Conservation (phyloP, 2,329 filamentous ascomycete species). For the Fusarium musae region DNA sequence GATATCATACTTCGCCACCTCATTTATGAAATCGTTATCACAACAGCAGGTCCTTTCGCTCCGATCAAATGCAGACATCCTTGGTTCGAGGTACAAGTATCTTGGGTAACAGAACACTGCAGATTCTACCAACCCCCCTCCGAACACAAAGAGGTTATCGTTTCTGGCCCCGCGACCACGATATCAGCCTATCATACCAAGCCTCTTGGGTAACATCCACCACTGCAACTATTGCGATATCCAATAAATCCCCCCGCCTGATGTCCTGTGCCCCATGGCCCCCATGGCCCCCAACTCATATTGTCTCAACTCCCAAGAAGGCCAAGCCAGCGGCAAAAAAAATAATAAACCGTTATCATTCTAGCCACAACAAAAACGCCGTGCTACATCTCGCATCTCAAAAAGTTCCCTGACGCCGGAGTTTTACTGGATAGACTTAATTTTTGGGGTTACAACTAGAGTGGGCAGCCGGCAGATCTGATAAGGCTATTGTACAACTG, state of each 20-base stretch:
- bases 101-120: neutral
- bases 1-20: neutral
- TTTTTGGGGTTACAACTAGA: constrained; percentile 6
- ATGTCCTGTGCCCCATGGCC: neutral
- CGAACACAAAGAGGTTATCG: neutral
- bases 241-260: neutral
- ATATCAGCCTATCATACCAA: neutral
- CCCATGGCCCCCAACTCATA: too few species aligned
- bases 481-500: constrained; percentile 19
- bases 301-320: neutral
- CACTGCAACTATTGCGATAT: neutral
- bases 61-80: neutral
- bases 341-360: neutral
- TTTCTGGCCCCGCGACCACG: neutral
- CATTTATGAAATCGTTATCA: neutral
- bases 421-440: neutral
- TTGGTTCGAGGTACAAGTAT: neutral
- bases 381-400: neutral
- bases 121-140: neutral
- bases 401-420: neutral
- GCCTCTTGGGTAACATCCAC: neutral
- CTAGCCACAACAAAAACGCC: neutral
- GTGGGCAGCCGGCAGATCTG: constrained; percentile 27
- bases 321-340: neutral
- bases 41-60: neutral